Conservation (phyloP, 257 asterid species). For the Echium plantagineum region DNA sequence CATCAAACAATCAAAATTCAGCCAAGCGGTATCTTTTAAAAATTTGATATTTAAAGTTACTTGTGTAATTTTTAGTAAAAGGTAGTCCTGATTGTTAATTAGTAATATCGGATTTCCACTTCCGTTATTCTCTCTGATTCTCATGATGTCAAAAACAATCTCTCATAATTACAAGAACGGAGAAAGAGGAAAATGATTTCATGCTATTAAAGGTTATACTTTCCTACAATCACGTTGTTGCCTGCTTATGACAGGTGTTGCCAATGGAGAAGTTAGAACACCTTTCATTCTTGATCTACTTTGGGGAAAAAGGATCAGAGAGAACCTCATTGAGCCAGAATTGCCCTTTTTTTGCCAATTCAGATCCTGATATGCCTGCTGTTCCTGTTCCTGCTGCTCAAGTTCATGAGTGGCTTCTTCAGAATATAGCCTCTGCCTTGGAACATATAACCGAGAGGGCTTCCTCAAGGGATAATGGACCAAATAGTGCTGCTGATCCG, state of each 20-base stretch:
- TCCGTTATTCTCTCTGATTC: too few species aligned
- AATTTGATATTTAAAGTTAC: too few species aligned
- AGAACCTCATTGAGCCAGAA: conserved; percentile 65
- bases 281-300: conserved; percentile 67
- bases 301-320: conserved; percentile 70
- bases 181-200: not conserved
- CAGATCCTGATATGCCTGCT: conserved; percentile 96
- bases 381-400: conserved; percentile 85
- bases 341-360: conserved; percentile 85
- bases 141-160: too few species aligned
- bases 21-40: too few species aligned
- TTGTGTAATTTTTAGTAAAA: too few species aligned
- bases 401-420: conserved; percentile 84
- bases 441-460: conserved; percentile 70
- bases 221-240: conserved; percentile 6
- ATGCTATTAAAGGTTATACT: not conserved
- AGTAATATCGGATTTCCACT: too few species aligned
- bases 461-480: conserved; percentile 73
- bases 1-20: too few species aligned
- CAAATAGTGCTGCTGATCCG: conserved; percentile 52
- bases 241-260: conserved; percentile 43
- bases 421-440: conserved; percentile 62
- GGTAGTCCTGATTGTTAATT: too few species aligned
- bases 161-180: not conserved
- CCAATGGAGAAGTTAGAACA: conserved; percentile 77